Evolutionary conservation across 2,329 filamentous ascomycete genomes (phyloP).

Genomic region (Aspergillus persii): DNA sequence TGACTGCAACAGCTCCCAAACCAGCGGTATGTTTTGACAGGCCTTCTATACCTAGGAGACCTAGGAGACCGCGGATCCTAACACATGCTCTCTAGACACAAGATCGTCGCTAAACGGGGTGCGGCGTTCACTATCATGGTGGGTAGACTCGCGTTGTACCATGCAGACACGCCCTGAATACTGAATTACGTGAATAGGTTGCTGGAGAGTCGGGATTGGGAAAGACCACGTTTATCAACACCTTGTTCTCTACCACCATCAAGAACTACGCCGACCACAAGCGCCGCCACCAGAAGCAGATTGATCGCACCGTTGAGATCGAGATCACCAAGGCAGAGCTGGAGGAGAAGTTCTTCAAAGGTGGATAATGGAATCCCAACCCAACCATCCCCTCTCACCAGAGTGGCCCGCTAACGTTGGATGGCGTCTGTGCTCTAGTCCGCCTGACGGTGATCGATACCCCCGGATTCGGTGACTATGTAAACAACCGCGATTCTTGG

Average conservation of each 20-base stretch:
- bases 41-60: slow-evolving; percentile 7
- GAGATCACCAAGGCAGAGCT: slow-evolving; percentile 99
- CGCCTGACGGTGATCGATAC: slow-evolving; percentile 98
- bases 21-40: slow-evolving; percentile 58
- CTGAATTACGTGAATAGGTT: slow-evolving; percentile 59
- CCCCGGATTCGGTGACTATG: slow-evolving; percentile 98
- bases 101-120: slow-evolving; percentile 78
- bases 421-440: slow-evolving; percentile 55
- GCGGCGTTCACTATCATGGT: slow-evolving; percentile 99
- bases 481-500: slow-evolving; percentile 99
- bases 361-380: slow-evolving; percentile 49
- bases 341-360: slow-evolving; percentile 99
- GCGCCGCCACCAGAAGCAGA: slow-evolving; percentile 97
- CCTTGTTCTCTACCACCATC: slow-evolving; percentile 98
- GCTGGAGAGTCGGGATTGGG: slow-evolving; percentile 97
- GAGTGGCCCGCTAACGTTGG: slow-evolving; percentile 16
- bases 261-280: slow-evolving; percentile 99
- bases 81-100: slow-evolving; percentile 53
- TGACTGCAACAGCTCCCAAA: slow-evolving; percentile 58
- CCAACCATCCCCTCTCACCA: background rate
- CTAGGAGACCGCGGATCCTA: slow-evolving; percentile 14
- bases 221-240: slow-evolving; percentile 99
- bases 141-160: slow-evolving; percentile 30
- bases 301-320: slow-evolving; percentile 99
- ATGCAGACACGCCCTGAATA: background rate